Base-by-base conservation (phyloP, 352 stramenopile species). In the Pythium aphanidermatum region DNA sequence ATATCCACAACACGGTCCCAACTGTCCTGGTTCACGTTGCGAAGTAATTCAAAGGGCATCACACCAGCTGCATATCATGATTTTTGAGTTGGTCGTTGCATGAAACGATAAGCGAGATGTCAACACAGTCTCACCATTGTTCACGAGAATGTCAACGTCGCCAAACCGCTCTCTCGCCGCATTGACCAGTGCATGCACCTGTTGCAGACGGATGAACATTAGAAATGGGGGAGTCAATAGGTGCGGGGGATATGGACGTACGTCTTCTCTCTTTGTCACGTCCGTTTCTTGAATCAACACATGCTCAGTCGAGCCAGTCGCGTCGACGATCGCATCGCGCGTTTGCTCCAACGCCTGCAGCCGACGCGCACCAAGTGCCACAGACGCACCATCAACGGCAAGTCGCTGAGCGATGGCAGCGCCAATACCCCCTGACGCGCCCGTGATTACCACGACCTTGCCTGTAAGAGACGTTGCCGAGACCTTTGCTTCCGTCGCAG, bases 1-100 rank as follows among this genome's bases (percentile, higher is more conserved):
- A 97, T 87, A 60, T 97, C 89, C 34, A 97, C 86, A 11, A 43
- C 19, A 19, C 41, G 34, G 40, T 96, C 78, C 88, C 91, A 97
- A 54, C 92, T 87, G 63, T 96, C 88, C 65, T 93, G 76, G 45
- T 93, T 80, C 16, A 82, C 66, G 60, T 96, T 94, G 59, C 92
- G 78, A 63, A 97, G 73, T 33, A 91, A 63, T 24, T 92, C 92
- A 53, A 95, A 96, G 32, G 92, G 91, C 91, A 97, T 97, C 37
- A 97, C 83, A 13, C 90, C 90, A 39, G 90, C 86, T 84, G 20
- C 5, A 54, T 3, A 51, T 10, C 12, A 39, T 39, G 9, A 7
- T 39, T 10, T 21, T 13, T 19, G 21, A 13, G 19, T 45, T 16
- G n/a, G 5, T 16, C 4, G 11, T 46, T 28, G 8, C 13, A 25